phyloP scores from a whole-genome alignment of 139 green algal genomes.

The Tetraselmis striata region DNA sequence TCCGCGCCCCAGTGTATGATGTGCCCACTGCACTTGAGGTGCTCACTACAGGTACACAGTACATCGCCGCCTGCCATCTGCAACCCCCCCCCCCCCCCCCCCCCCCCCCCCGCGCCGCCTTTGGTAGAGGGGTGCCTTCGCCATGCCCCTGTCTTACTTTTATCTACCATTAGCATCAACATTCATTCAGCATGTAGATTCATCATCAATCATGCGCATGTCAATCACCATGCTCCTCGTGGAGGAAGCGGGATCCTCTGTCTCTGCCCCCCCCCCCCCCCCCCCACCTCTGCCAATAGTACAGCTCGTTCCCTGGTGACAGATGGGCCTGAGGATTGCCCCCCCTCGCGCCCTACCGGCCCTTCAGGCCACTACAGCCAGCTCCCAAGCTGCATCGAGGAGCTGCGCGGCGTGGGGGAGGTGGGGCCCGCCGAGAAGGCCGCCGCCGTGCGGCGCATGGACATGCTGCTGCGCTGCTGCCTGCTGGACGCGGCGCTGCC shows the following conservation, averaged over 20 bases:
- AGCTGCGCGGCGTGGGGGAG: background rate
- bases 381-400: background rate
- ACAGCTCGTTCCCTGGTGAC: background rate
- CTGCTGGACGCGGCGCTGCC: background rate
- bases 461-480: background rate
- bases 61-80: too few relatives aligned
- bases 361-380: background rate
- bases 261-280: too few relatives aligned
- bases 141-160: too few relatives aligned
- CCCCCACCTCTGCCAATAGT: too few relatives aligned
- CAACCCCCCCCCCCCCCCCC: too few relatives aligned
- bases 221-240: too few relatives aligned
- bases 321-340: background rate
- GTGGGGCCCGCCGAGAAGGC: background rate
- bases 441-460: background rate
- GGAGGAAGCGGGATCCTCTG: too few relatives aligned
- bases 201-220: too few relatives aligned
- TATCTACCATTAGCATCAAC: too few relatives aligned
- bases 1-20: background rate
- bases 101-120: too few relatives aligned
- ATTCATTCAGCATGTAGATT: too few relatives aligned
- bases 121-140: too few relatives aligned
- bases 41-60: background rate
- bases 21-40: background rate
- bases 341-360: background rate